Evolutionary conservation across 345 rosid genomes (phyloP), one percentile per base, ranked within the genome.

Genomic region (Orychophragmus violaceus): DNA sequence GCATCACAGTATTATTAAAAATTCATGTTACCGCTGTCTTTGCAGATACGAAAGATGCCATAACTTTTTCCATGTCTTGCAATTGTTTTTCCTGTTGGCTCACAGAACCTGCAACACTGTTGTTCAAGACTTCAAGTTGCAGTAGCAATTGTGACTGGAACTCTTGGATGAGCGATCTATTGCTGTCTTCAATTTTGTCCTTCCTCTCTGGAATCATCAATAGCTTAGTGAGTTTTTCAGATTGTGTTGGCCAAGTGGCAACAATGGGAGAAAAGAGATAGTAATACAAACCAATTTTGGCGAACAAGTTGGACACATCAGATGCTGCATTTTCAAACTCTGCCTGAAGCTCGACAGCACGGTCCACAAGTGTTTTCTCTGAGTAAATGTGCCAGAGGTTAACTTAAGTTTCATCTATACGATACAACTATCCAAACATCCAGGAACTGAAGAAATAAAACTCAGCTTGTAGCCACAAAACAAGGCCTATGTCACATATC

Each of bases 161-260:
- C 55, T 78, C 85, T 76, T 80, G 88, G 72, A 90, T 79, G 57
- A 90, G 87, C 21, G 79, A 68, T 80, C 75, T 87, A 64, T 94
- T 94, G 36, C 82, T 87, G 72, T 87, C 95, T 80, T 94, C 96
- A 61, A 90, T 94, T 75, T 82, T 90, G 74, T 90, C 96, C 77
- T 94, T 94, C 77, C 92, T 69, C 78, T 94, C 99, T 90, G 90
- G 74, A 72, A 81, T 68, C 18, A 80, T 68, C 18, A 51, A 46
- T 35, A 67, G 44, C 46, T 66, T 18, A 60, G 69, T 74, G 23
- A 67, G 63, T 37, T 52, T n/a, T 67, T 60, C 29, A 37, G 53
- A 59, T 18, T 29, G 66, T 18, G 61, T 10, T 21, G 32, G 32
- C 29, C n/a, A 28, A 5, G 62, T 35, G 49, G 37, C 45, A 70